phyloP scores from a whole-genome alignment of 2,329 filamentous ascomycete genomes.

The Colletotrichum australisinense region DNA sequence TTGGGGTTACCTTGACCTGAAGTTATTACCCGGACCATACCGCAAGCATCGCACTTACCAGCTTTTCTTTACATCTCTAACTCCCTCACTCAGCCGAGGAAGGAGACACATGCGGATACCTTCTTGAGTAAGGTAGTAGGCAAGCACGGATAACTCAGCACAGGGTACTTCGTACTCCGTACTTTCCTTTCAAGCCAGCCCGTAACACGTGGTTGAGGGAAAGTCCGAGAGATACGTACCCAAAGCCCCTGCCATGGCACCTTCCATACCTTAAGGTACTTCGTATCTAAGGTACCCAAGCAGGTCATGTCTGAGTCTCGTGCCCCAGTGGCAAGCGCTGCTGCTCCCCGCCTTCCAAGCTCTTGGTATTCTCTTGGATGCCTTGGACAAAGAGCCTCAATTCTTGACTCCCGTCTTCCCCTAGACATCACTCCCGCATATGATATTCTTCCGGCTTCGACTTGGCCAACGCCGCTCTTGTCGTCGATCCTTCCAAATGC shows the following conservation, averaged over 20 bases:
- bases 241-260: neutral
- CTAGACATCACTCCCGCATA: constrained; percentile 10
- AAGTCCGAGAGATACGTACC: neutral
- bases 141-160: neutral
- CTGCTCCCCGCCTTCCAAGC: neutral
- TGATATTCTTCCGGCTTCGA: constrained; percentile 9
- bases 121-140: no score
- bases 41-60: constrained; percentile 24
- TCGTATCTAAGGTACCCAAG: no score
- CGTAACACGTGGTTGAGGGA: neutral
- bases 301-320: neutral
- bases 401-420: constrained; percentile 15
- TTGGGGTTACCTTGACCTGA: neutral
- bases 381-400: constrained; percentile 27
- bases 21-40: neutral
- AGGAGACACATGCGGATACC: neutral
- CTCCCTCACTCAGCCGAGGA: neutral
- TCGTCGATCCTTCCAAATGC: constrained; percentile 20
- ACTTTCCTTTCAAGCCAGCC: neutral
- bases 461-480: neutral
- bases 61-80: neutral
- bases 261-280: neutral
- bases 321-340: neutral
- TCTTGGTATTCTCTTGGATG: constrained; percentile 25
- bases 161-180: neutral